Conservation (phyloP, 75 land plant genomes). For the Picea glauca region DNA sequence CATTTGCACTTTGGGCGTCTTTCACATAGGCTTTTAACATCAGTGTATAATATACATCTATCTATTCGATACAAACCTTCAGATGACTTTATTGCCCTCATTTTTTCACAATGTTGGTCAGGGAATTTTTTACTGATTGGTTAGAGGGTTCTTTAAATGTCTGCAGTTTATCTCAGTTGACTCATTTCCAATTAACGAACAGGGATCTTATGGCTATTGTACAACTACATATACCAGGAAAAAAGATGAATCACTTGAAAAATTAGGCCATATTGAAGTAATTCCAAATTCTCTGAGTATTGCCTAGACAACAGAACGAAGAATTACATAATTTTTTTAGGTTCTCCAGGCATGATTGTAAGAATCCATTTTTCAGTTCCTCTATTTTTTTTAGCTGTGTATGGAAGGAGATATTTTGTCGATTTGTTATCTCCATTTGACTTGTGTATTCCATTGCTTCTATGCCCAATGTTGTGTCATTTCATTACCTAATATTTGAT, state of each 20-base stretch:
- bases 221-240: slow-evolving; percentile 32
- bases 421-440: background rate
- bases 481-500: background rate
- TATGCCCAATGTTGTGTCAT: background rate
- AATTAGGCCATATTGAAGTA: slow-evolving; percentile 93
- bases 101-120: too few relatives aligned
- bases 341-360: slow-evolving; percentile 68
- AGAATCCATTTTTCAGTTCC: slow-evolving; percentile 14
- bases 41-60: too few relatives aligned
- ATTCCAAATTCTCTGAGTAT: slow-evolving; percentile 70
- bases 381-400: background rate
- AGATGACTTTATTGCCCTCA: too few relatives aligned
- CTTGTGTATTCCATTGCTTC: background rate
- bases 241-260: slow-evolving; percentile 57
- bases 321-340: slow-evolving; percentile 67
- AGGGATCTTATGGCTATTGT: slow-evolving; percentile 92
- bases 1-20: too few relatives aligned
- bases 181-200: slow-evolving; percentile 21
- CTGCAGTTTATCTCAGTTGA: too few relatives aligned
- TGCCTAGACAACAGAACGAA: slow-evolving; percentile 62
- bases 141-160: too few relatives aligned
- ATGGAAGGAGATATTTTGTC: background rate
- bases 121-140: too few relatives aligned
- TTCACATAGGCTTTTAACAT: too few relatives aligned
- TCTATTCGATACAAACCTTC: too few relatives aligned